Evolutionary conservation across 441 rosid genomes (phyloP).

Genomic region (Eutrema salsugineum): DNA sequence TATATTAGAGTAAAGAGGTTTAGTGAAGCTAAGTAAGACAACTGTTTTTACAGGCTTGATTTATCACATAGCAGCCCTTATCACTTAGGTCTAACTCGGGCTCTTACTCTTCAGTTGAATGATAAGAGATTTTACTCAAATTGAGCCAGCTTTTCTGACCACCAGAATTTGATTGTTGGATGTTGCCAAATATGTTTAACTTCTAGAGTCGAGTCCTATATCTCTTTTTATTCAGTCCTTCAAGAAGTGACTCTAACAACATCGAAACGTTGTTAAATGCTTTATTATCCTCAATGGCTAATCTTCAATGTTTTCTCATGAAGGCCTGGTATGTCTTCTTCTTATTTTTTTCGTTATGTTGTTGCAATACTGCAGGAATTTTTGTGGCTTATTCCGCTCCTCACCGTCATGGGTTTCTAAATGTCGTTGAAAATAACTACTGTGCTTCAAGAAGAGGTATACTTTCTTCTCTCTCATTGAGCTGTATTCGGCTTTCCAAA

Average conservation of each 20-base stretch:
- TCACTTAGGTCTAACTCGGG: background rate
- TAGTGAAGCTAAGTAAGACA: background rate
- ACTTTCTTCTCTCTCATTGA: slow-evolving; percentile 1
- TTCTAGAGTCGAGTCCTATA: background rate
- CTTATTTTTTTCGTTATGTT: background rate
- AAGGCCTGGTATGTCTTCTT: background rate
- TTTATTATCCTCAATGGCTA: background rate
- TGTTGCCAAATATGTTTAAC: background rate
- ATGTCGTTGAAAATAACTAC: slow-evolving; percentile 82
- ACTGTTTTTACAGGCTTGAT: background rate
- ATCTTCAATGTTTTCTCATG: background rate
- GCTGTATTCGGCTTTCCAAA: background rate
- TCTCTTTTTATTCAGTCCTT: background rate
- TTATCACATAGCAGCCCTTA: background rate
- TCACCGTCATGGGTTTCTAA: slow-evolving; percentile 69
- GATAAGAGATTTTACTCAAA: background rate
- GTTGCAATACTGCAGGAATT: slow-evolving; percentile 49
- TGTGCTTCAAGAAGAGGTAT: slow-evolving; percentile 89
- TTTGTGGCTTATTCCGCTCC: slow-evolving; percentile 76
- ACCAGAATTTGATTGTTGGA: background rate
- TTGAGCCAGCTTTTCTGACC: background rate
- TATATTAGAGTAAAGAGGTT: background rate
- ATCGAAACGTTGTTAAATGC: background rate
- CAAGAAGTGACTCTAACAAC: background rate
- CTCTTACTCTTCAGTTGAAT: background rate